These are phyloP conservation scores for Ulmus americana DNA, from an alignment of 331 rosid genomes.

Conservation along the genomic window DNA sequence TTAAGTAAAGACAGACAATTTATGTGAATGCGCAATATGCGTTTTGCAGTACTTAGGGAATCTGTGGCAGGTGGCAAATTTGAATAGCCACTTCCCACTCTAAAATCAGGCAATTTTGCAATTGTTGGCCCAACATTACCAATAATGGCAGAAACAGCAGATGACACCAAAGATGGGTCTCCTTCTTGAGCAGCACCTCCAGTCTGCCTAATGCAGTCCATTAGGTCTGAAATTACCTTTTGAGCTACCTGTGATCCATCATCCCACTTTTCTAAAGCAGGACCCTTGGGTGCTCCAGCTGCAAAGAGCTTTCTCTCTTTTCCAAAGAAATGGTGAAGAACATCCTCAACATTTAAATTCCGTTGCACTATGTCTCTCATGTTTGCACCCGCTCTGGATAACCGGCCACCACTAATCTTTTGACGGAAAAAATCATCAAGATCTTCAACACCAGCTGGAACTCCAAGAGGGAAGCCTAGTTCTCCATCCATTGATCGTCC, in stretches of 20 bases:
- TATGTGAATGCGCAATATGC: slow-evolving; percentile 65
- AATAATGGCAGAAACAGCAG: slow-evolving; percentile 86
- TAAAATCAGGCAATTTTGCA: slow-evolving; percentile 61
- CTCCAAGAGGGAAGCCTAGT: slow-evolving; percentile 73
- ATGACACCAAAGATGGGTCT: slow-evolving; percentile 88
- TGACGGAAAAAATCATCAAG: slow-evolving; percentile 93
- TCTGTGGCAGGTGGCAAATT: slow-evolving; percentile 41
- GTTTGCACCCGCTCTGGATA: slow-evolving; percentile 66
- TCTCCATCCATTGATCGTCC: slow-evolving; percentile 76
- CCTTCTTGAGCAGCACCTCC: slow-evolving; percentile 99
- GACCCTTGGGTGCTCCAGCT: slow-evolving; percentile 50
- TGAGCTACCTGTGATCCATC: slow-evolving; percentile 84
- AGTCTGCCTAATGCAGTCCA: slow-evolving; percentile 89
- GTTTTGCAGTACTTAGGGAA: slow-evolving; percentile 55
- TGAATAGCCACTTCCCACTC: slow-evolving; percentile 47
- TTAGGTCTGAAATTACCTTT: slow-evolving; percentile 59
- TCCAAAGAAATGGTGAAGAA: slow-evolving; percentile 48
- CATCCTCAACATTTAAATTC: slow-evolving; percentile 63
- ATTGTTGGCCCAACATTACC: slow-evolving; percentile 61
- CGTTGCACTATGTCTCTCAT: slow-evolving; percentile 89
- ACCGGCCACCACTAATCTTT: slow-evolving; percentile 75
- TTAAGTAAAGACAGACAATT: slow-evolving; percentile 81
- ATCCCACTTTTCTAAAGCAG: slow-evolving; percentile 73
- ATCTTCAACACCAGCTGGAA: slow-evolving; percentile 89
- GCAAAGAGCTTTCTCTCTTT: slow-evolving; percentile 71